These are phyloP conservation scores for Aspergillus vadensis DNA, from an alignment of 2,329 filamentous ascomycete species.

Conservation along the genomic window DNA sequence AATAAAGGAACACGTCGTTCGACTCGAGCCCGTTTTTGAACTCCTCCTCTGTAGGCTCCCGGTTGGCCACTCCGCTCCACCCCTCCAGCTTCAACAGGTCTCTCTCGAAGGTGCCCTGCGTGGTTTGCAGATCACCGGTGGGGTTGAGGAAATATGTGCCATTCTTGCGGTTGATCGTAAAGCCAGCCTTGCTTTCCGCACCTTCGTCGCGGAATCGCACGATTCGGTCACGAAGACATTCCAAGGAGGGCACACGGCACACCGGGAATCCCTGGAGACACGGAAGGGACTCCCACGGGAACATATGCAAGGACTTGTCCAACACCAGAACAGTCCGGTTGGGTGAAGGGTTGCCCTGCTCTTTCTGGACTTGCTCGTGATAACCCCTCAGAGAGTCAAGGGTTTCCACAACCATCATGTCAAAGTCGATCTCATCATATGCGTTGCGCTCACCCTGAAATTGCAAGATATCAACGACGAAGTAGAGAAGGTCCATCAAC, in stretches of 20 bases:
- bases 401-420: constrained; percentile 83
- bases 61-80: constrained; percentile 71
- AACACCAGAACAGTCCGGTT: constrained; percentile 83
- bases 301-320: constrained; percentile 85
- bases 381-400: constrained; percentile 82
- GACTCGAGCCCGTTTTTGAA: constrained; percentile 68
- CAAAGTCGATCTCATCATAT: constrained; percentile 97
- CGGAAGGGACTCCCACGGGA: constrained; percentile 94
- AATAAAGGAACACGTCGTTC: constrained; percentile 81
- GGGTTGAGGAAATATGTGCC: constrained; percentile 83
- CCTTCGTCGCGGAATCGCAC: constrained; percentile 48
- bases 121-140: constrained; percentile 76
- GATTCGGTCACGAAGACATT: constrained; percentile 76
- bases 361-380: constrained; percentile 54
- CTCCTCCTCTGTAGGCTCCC: constrained; percentile 72
- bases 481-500: constrained; percentile 90
- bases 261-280: constrained; percentile 79
- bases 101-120: constrained; percentile 72
- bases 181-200: constrained; percentile 37
- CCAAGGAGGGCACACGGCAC: constrained; percentile 84
- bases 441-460: constrained; percentile 96
- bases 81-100: constrained; percentile 56
- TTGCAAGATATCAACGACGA: constrained; percentile 92
- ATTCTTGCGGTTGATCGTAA: constrained; percentile 53
- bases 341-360: constrained; percentile 36